A percentile compares a stretch with the other conserved stretches of the same genome.
Evolutionary conservation across 2,329 filamentous ascomycete genomes (phyloP).

Genomic region (Colletotrichum incanum): DNA sequence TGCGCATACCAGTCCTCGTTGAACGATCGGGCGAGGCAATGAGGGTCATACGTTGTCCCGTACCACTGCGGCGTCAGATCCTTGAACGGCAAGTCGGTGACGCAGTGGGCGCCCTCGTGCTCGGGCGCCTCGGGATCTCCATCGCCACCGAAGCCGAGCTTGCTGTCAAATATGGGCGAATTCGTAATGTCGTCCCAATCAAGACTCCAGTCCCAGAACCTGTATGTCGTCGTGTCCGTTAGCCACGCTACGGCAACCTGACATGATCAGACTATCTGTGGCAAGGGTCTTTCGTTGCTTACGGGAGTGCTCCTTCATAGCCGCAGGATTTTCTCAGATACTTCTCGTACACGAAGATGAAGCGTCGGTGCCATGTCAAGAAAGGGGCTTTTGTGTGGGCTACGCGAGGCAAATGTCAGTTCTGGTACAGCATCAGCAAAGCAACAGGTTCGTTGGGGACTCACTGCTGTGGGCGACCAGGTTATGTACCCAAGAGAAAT

Average conservation of each 20-base stretch:
- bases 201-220: constrained; percentile 43
- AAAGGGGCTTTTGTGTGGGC: constrained; percentile 41
- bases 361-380: constrained; percentile 43
- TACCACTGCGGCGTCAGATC: constrained; percentile 34
- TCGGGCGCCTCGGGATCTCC: constrained; percentile 17
- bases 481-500: constrained; percentile 44
- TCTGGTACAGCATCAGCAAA: neutral
- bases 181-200: constrained; percentile 43
- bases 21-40: constrained; percentile 40
- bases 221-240: neutral
- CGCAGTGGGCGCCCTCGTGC: neutral
- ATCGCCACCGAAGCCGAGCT: constrained; percentile 42
- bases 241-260: neutral
- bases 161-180: constrained; percentile 43
- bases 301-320: constrained; percentile 41
- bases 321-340: constrained; percentile 31
- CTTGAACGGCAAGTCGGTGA: constrained; percentile 1
- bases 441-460: neutral
- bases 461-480: constrained; percentile 43
- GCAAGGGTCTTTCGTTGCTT: neutral
- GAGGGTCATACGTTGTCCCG: constrained; percentile 39
- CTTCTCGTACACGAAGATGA: constrained; percentile 42
- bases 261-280: neutral
- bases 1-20: constrained; percentile 37
- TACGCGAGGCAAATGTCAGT: neutral